Evolutionary conservation across 2,329 filamentous ascomycete genomes (phyloP).

Genomic region (Neopestalotiopsis sp.): DNA sequence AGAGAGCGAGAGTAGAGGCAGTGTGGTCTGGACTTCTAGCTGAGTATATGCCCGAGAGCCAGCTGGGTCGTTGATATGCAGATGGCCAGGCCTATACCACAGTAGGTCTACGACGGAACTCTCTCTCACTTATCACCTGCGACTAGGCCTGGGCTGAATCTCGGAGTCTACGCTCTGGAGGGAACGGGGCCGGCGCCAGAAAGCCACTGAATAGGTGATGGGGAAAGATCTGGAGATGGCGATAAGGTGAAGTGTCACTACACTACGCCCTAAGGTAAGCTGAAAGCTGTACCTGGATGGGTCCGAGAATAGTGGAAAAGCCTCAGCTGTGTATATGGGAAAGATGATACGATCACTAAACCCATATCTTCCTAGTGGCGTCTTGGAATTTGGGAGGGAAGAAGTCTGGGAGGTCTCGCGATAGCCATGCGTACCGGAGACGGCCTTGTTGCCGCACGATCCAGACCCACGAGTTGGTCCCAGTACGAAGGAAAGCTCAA

Average conservation of each 20-base stretch:
- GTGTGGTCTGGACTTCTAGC: slow-evolving; percentile 1
- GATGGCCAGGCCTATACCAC: not conserved
- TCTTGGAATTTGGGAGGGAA: not conserved
- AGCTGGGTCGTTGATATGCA: slow-evolving; percentile 5
- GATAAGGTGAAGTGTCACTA: slow-evolving; percentile 5
- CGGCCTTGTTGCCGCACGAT: not conserved
- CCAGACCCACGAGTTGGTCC: slow-evolving; percentile 3
- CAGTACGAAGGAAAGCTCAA: not conserved
- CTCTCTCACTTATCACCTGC: slow-evolving; percentile 5
- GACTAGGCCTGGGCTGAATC: not conserved
- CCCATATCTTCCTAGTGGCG: not conserved
- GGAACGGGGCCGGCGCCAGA: not conserved
- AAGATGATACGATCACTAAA: not conserved
- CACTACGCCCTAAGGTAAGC: not conserved
- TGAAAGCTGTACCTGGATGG: not conserved
- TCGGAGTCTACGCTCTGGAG: not conserved
- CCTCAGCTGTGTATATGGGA: not conserved
- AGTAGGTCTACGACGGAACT: not conserved
- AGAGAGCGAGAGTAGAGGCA: not conserved
- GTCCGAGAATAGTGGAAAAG: not conserved
- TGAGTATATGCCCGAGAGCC: not conserved
- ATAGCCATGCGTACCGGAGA: slow-evolving; percentile 1
- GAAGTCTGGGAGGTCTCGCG: not conserved
- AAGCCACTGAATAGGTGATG: slow-evolving; percentile 1
- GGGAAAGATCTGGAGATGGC: not conserved